Percentiles rank a stretch among this genome's conserved stretches.
Evolutionary conservation across 441 rosid genomes (phyloP).

Genomic region (Populus hybrid): DNA sequence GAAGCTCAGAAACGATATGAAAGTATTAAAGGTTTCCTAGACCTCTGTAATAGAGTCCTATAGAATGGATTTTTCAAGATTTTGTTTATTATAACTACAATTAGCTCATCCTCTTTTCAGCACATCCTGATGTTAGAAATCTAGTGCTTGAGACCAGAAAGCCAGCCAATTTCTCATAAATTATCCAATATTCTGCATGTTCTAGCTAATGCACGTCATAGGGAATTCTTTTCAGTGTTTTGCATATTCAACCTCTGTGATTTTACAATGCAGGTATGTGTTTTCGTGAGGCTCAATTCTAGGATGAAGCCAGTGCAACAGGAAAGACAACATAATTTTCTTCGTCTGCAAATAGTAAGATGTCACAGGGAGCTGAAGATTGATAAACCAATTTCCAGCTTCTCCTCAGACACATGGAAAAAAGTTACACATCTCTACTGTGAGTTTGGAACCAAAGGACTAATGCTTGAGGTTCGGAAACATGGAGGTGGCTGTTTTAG

Average conservation of each 20-base stretch:
- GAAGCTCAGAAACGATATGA: not conserved
- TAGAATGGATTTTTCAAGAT: not conserved
- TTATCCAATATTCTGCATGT: not conserved
- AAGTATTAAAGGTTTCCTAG: not conserved
- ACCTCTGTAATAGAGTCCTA: not conserved
- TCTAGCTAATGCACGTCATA: not conserved
- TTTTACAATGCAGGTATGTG: constrained; percentile 47
- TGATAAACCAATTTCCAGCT: constrained; percentile 36
- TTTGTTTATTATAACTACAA: not conserved
- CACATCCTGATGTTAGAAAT: not conserved
- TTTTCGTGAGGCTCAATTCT: constrained; percentile 43
- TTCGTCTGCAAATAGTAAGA: constrained; percentile 54
- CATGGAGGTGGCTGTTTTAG: constrained; percentile 40
- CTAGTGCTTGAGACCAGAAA: not conserved
- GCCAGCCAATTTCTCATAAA: not conserved
- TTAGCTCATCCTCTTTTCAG: not conserved
- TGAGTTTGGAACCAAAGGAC: constrained; percentile 76
- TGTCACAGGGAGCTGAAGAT: constrained; percentile 71
- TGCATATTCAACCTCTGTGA: not conserved
- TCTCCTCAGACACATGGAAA: constrained; percentile 52
- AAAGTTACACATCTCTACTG: constrained; percentile 69
- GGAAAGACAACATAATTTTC: constrained; percentile 31
- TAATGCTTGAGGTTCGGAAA: constrained; percentile 49
- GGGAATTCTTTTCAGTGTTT: not conserved
- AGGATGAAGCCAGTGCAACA: constrained; percentile 27